Conservation (phyloP, 2,329 filamentous ascomycete genomes). For the Davidsoniella eucalypti region DNA sequence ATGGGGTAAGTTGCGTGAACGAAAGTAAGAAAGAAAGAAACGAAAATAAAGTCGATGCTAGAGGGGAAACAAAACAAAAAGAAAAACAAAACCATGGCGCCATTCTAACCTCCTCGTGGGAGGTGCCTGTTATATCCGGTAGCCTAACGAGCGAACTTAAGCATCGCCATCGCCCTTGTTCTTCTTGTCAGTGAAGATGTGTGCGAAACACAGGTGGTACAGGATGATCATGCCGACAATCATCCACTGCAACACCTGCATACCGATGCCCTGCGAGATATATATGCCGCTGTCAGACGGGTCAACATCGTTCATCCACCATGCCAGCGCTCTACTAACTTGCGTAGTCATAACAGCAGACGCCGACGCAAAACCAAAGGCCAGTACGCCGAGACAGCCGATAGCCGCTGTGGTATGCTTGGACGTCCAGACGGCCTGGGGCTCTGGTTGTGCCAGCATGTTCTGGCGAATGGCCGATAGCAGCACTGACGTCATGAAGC, state of each 20-base stretch:
- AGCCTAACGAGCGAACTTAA: neutral
- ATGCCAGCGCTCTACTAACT: conserved; percentile 9
- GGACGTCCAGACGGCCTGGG: conserved; percentile 5
- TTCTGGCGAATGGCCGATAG: conserved; percentile 10
- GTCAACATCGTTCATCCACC: conserved; percentile 12
- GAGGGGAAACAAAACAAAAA: neutral
- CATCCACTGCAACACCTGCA: conserved; percentile 12
- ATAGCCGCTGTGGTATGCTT: conserved; percentile 10
- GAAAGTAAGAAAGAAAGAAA: neutral
- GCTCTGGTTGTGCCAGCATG: conserved; percentile 9
- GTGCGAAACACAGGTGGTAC: conserved; percentile 11
- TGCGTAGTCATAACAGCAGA: conserved; percentile 12
- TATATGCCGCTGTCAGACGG: neutral
- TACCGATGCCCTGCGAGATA: conserved; percentile 3
- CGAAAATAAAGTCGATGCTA: neutral
- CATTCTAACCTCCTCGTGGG: too few relatives aligned
- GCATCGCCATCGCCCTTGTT: neutral
- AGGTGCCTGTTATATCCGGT: neutral
- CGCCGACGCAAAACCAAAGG: conserved; percentile 9
- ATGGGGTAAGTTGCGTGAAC: neutral
- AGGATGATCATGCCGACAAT: conserved; percentile 11
- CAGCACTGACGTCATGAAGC: conserved; percentile 10
- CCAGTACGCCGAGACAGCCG: conserved; percentile 7
- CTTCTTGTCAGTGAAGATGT: conserved; percentile 11
- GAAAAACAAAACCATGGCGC: neutral